Conservation (phyloP, 176 grass and related monocot genomes). For the Eleusine indica region DNA sequence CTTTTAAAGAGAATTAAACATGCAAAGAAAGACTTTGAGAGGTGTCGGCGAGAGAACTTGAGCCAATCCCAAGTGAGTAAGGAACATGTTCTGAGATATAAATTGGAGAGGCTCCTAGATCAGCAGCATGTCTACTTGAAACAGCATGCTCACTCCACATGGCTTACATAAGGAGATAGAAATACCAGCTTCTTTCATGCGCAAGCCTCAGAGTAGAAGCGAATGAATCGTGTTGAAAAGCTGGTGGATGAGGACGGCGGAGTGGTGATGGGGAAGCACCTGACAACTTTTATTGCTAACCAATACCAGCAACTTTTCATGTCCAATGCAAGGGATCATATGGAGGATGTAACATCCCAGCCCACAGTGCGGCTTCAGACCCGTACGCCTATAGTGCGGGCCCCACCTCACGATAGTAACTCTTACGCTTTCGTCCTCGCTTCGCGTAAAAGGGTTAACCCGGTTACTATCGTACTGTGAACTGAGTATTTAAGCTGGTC, state of each 20-base stretch:
- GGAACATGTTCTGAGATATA: background rate
- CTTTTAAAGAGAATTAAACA: too few relatives aligned
- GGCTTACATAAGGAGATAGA: background rate
- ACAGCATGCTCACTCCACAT: background rate
- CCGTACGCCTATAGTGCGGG: too few relatives aligned
- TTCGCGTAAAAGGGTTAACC: too few relatives aligned
- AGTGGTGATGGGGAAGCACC: background rate
- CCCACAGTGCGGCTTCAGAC: too few relatives aligned
- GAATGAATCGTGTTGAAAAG: background rate
- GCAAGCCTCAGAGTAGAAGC: background rate
- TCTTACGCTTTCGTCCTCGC: too few relatives aligned
- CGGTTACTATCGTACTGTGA: too few relatives aligned
- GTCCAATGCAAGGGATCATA: rapidly evolving
- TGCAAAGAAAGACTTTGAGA: too few relatives aligned
- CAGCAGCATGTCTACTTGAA: background rate
- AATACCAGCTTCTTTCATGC: background rate
- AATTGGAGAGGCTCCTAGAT: background rate
- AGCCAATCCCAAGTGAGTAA: background rate
- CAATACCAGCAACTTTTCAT: background rate
- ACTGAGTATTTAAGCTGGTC: too few relatives aligned
- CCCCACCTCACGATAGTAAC: too few relatives aligned
- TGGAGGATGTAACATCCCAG: too few relatives aligned
- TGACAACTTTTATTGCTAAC: background rate
- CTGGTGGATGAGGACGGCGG: background rate
- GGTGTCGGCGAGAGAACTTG: too few relatives aligned